These are phyloP conservation scores for Fraxinus dipetala DNA, from an alignment of 305 asterid species.

Conservation along the genomic window DNA sequence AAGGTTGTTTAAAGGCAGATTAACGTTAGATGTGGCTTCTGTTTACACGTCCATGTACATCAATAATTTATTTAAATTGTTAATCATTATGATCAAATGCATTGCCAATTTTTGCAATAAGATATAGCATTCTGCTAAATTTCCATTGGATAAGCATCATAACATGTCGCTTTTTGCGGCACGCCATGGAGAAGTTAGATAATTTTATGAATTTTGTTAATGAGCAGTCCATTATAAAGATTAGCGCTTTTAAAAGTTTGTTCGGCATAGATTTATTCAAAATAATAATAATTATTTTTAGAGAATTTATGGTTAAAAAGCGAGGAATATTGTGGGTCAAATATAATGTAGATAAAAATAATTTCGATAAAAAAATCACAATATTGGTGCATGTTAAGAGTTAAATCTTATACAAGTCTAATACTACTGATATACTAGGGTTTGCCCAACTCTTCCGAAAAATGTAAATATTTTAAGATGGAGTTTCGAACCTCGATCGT, in stretches of 20 bases:
- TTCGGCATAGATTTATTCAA: not conserved
- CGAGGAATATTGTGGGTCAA: no score
- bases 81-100: not conserved
- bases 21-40: not conserved
- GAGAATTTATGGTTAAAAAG: no score
- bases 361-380: no score
- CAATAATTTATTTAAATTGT: not conserved
- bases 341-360: no score
- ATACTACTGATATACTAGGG: no score
- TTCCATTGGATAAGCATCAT: not conserved
- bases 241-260: no score
- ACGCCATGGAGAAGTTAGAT: not conserved
- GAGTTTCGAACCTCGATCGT: not conserved
- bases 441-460: no score
- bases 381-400: no score
- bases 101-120: not conserved
- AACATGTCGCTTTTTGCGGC: not conserved
- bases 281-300: no score
- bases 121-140: not conserved
- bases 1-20: conserved; percentile 1
- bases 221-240: not conserved
- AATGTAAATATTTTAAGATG: not conserved
- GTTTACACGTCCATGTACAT: not conserved
- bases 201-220: not conserved
- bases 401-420: no score